Evolutionary conservation across 23 red algal species (phyloP).

Genomic region (Porphyridium purpureum): DNA sequence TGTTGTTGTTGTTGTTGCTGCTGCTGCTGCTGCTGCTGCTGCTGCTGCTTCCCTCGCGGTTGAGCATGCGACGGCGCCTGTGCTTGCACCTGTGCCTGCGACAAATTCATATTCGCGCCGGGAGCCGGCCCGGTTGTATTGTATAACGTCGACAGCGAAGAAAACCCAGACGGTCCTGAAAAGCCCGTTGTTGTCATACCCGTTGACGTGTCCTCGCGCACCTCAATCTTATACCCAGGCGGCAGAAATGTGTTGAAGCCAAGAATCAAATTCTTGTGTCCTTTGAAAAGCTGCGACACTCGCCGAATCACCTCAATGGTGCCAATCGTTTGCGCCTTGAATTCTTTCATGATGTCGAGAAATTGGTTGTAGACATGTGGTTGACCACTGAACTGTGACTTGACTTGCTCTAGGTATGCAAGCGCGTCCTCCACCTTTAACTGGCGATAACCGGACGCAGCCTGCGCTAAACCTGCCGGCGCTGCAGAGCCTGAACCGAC

Average conservation of each 20-base stretch:
- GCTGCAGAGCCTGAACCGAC: too few species aligned
- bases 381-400: conserved; percentile 67
- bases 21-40: too few species aligned
- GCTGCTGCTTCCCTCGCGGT: too few species aligned
- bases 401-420: conserved; percentile 97
- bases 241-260: conserved; percentile 98
- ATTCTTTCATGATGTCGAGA: conserved; percentile 99
- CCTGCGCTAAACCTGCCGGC: too few species aligned
- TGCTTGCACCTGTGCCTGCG: too few species aligned
- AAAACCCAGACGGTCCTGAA: conserved; percentile 28
- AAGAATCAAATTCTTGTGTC: conserved; percentile 82
- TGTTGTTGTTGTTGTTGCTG: too few species aligned
- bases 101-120: too few species aligned
- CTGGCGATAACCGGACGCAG: too few species aligned
- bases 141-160: too few species aligned
- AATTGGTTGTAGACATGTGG: conserved; percentile 86
- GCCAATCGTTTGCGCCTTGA: conserved; percentile 94
- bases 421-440: conserved; percentile 96
- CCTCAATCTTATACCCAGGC: conserved; percentile 83
- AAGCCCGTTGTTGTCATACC: conserved; percentile 35
- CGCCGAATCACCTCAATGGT: conserved; percentile 77
- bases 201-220: conserved; percentile 37
- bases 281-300: conserved; percentile 74
- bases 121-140: too few species aligned
- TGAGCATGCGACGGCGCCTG: too few species aligned